Percentiles rank a stretch among this genome's conserved stretches.
Evolutionary conservation across 371 early-diverging fungal genomes (phyloP).

Genomic region (Mycotypha africana): DNA sequence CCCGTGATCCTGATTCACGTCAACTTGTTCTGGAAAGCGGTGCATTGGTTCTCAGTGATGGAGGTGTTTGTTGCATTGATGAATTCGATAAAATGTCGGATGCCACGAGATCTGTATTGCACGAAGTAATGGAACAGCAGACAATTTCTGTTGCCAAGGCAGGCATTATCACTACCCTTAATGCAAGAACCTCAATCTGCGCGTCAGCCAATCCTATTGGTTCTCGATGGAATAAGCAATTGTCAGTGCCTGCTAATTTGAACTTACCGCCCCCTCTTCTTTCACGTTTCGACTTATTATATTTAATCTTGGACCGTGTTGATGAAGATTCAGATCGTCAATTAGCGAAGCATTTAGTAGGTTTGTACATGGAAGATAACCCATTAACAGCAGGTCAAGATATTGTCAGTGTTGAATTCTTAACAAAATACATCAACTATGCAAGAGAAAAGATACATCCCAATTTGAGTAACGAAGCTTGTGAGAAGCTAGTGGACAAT

Average conservation of each 20-base stretch:
- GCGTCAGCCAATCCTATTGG: slow-evolving; percentile 98
- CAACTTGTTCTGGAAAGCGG: slow-evolving; percentile 98
- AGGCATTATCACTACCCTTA: slow-evolving; percentile 98
- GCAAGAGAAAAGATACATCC: slow-evolving; percentile 85
- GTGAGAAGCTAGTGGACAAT: slow-evolving; percentile 66
- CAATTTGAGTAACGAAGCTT: slow-evolving; percentile 75
- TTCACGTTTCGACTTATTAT: slow-evolving; percentile 96
- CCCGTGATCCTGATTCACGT: slow-evolving; percentile 95
- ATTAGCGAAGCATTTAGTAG: slow-evolving; percentile 83
- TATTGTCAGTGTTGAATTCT: slow-evolving; percentile 69
- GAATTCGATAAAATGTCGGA: slow-evolving; percentile 99
- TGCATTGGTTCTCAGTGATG: slow-evolving; percentile 97
- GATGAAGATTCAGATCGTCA: slow-evolving; percentile 85
- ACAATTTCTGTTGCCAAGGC: slow-evolving; percentile 99
- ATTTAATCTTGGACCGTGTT: slow-evolving; percentile 89
- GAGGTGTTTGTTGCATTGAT: slow-evolving; percentile 99
- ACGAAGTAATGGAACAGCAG: slow-evolving; percentile 99
- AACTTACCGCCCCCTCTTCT: slow-evolving; percentile 95
- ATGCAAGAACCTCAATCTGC: slow-evolving; percentile 97
- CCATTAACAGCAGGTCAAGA: slow-evolving; percentile 49
- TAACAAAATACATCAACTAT: slow-evolving; percentile 90
- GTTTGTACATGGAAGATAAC: slow-evolving; percentile 76
- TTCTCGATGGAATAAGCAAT: slow-evolving; percentile 87
- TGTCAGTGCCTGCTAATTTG: slow-evolving; percentile 93
- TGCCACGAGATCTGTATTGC: slow-evolving; percentile 92